Base-by-base conservation (phyloP, 306 rosid species). In the Coriaria nepalensis region DNA sequence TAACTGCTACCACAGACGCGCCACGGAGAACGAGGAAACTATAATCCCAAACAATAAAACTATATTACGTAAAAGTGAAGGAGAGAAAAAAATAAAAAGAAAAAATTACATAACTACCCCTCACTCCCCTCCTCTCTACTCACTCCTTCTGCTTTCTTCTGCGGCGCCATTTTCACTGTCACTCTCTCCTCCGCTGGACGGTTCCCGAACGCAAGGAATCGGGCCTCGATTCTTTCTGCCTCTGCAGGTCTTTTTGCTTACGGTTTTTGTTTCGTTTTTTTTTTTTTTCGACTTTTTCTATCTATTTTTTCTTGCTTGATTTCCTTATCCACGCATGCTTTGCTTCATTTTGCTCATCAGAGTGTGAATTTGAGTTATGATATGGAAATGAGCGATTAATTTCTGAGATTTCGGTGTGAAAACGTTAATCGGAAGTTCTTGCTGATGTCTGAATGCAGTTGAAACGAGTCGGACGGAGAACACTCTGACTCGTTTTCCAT, bases 141-240 rank as follows among this genome's bases (percentile, higher is more conserved):
- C 29, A 11, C 47, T 6, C 20, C 62, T 37, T 37, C 53, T 56
- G 37, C 53, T 38, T 47, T 12, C 33, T 33, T 39, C 63, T 58
- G 63, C 63, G 63, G 63, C 63, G 55, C 63, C 63, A 58, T 39
- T 47, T 37, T 58, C 33, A 8, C 47, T 7, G 63, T 47, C 37
- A 34, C 63, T 47, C 47, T 11, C 48, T 47, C 4, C 40, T 7
- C 40, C 43, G 35, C 53, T 47, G 39, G 47, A 58, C 55, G 34
- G 47, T 58, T 44, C n/a, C 47, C 53, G 63, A 47, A 6, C 50
- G 43, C 53, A 10, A 33, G 39, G 40, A 33, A 32, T 34, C 39
- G 47, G 54, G 45, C 42, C 14, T 32, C 11, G 43, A 54, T 54
- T 54, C 37, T 29, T 9, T 14, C 10, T 45, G 29, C 29, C 3